Evolutionary conservation across 257 asterid genomes (phyloP).

Genomic region (Pogostemon cablin): DNA sequence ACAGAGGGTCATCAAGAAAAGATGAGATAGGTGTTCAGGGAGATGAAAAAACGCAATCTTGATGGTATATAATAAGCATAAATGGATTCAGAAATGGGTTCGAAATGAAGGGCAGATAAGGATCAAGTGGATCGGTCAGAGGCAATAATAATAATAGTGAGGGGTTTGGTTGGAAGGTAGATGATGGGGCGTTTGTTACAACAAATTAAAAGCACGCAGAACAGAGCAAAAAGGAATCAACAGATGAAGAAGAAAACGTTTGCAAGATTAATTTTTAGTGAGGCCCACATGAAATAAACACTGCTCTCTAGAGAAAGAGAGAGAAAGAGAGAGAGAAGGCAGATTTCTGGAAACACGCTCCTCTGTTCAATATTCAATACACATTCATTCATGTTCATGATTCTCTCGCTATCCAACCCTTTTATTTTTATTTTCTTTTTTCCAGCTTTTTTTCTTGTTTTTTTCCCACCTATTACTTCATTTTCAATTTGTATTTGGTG

Average conservation of each 20-base stretch:
- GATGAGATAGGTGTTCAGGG: conserved; percentile 29
- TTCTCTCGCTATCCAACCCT: conserved; percentile 39
- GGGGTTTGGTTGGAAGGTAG: conserved; percentile 54
- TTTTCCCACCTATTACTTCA: conserved; percentile 40
- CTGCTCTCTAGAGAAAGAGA: conserved; percentile 30
- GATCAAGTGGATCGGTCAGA: conserved; percentile 39
- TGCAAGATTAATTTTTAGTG: conserved; percentile 23
- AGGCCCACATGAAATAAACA: conserved; percentile 50
- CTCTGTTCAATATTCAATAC: conserved; percentile 47
- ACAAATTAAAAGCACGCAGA: conserved; percentile 47
- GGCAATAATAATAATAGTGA: conserved; percentile 38
- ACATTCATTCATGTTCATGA: conserved; percentile 38
- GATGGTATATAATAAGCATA: conserved; percentile 26
- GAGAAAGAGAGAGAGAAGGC: conserved; percentile 29
- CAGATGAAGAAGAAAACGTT: conserved; percentile 39
- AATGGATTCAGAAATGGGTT: conserved; percentile 12
- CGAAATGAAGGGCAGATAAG: conserved; percentile 33
- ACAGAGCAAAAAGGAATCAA: conserved; percentile 39
- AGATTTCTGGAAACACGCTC: conserved; percentile 59
- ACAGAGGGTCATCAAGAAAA: conserved; percentile 34
- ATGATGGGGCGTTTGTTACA: conserved; percentile 50
- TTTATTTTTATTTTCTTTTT: background rate
- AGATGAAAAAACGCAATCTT: conserved; percentile 19
- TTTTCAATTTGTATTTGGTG: conserved; percentile 31
- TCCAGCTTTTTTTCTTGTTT: conserved; percentile 15